Percentiles rank a stretch among this genome's conserved stretches.
Conservation (phyloP, 2,329 filamentous ascomycete genomes). For the Fusarium tupiense region DNA sequence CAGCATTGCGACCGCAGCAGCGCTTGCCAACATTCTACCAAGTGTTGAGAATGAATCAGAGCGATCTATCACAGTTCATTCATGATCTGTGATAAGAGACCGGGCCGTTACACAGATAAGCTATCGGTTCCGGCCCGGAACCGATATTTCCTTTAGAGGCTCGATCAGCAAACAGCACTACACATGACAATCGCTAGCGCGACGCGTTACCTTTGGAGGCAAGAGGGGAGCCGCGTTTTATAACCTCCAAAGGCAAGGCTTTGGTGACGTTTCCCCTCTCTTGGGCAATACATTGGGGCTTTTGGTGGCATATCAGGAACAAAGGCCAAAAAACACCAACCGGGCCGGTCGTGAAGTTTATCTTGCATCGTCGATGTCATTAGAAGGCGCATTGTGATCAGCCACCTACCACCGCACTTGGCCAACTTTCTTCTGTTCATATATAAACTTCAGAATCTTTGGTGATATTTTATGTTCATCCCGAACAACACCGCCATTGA, state of each 20-base stretch:
- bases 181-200: not conserved
- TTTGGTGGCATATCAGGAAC: not conserved
- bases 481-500: too few species aligned
- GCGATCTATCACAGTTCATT: too few species aligned
- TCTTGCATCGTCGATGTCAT: not conserved
- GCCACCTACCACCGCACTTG: not conserved
- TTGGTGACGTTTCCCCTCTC: not conserved
- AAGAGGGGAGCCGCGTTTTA: constrained; percentile 1
- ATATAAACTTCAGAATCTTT: not conserved
- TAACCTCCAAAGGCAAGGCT: constrained; percentile 6
- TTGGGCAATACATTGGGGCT: not conserved
- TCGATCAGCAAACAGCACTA: not conserved
- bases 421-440: not conserved
- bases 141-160: not conserved
- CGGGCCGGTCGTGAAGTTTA: not conserved
- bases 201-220: not conserved
- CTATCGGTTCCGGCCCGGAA: not conserved
- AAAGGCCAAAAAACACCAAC: not conserved
- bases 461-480: not conserved
- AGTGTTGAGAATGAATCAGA: not conserved
- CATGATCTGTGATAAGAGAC: not conserved
- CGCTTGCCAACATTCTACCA: not conserved
- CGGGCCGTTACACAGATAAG: not conserved
- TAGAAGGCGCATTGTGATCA: not conserved
- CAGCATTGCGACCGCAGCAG: not conserved